Base-by-base conservation (phyloP, 257 asterid species). In the Solanum bulbocastanum region DNA sequence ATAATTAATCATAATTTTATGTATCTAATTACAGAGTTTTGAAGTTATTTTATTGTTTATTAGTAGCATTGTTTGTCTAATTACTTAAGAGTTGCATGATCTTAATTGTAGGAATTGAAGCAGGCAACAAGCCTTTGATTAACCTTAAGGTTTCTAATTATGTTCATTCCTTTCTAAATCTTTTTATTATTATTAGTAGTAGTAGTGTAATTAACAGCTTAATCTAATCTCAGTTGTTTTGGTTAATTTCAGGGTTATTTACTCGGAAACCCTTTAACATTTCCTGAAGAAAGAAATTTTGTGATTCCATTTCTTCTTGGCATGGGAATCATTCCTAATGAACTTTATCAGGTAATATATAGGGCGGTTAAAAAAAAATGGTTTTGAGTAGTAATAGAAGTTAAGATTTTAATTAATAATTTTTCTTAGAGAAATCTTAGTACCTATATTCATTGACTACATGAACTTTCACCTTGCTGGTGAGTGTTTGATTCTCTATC, bases 181-280 rank as follows among this genome's bases (percentile, higher is more conserved):
- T 10, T 52, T 49, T 11, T 49, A 4, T 22, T 0, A 35, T 56
- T 83, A 52, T 6, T 18, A 52, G 0, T 52, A 52, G 18, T 46
- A 56, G 33, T 58, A 23, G 12, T 83, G 72, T 23, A 65, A 83
- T 69, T 56, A 84, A 11, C 30, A 56, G 10, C 8, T 9, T 37
- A 30, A 23, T 62, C 81, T 74, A 36, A 36, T 74, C 20, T 22
- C 16, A 74, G 4, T 60, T 85, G 16, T 33, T 72, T 73, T 90
- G 87, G 52, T 36, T 36, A 37, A 37, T 72, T 88, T 36, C 86
- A 92, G 94, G 94, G 94, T 6, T 92, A 92, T 86, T 4, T 90
- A 72, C 89, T 91, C 6, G 93, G 93, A 23, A 92, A 92, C 83
- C 90, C 93, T 18, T 11, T 42, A 62, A 87, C 92, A n/a, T 89